phyloP scores from a whole-genome alignment of 2,329 filamentous ascomycete genomes.

The Aureobasidium sp. region DNA sequence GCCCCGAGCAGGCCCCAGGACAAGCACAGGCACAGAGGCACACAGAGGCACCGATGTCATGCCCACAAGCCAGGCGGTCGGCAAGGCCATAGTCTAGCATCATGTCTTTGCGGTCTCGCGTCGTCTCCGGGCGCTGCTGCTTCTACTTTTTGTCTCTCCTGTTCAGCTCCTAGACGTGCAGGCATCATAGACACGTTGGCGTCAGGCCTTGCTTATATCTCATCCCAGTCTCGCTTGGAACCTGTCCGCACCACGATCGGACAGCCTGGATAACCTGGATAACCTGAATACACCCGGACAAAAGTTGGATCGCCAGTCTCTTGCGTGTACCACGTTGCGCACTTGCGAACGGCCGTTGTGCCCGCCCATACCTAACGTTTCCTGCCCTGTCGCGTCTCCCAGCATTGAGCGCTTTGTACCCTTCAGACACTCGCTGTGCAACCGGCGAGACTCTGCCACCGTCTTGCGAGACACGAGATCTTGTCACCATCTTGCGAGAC shows the following conservation, averaged over 20 bases:
- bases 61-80: background rate
- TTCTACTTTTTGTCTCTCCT: background rate
- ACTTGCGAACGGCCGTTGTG: background rate
- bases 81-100: background rate
- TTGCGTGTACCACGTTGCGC: slow-evolving; percentile 1
- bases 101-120: background rate
- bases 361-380: background rate
- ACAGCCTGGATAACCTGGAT: background rate
- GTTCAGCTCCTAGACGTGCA: background rate
- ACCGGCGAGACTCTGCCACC: background rate
- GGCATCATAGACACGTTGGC: background rate
- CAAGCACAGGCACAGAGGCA: background rate
- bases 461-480: background rate
- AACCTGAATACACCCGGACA: background rate
- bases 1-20: background rate
- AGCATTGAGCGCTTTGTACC: background rate
- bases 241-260: background rate
- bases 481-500: background rate
- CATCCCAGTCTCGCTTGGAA: background rate
- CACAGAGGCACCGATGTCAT: background rate
- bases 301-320: background rate
- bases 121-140: background rate
- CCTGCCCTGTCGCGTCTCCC: slow-evolving; percentile 3
- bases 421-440: background rate
- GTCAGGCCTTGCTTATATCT: background rate